Base-by-base conservation (phyloP, 495 filamentous ascomycete species). In the Amniculicola lignicola region DNA sequence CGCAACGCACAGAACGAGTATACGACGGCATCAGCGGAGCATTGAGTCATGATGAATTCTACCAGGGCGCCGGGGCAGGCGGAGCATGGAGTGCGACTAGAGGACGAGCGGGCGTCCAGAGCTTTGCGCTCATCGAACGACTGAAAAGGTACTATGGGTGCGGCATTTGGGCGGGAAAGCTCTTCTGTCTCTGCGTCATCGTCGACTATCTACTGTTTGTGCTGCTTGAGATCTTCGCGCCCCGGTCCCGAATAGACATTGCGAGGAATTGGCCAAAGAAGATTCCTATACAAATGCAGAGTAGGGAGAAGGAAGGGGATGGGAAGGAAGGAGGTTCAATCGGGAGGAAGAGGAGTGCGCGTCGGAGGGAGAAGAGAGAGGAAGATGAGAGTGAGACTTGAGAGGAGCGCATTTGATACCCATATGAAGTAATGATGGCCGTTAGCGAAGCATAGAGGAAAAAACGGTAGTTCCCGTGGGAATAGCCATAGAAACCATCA, bases 141-240 rank as follows among this genome's bases (percentile, higher is more conserved):
- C 69, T 98, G 19, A 98, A 98, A 70, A 73, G 91, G 22, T 97
- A 98, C 65, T 98, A 97, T 65, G 93, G 93, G n/a, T 98, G 93
- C 65, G 93, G 93, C n/a, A 90, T 97, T 33, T 98, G 93, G 93
- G 93, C 93, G 9, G 93, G 93, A 6, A 98, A 98, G 71, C 71
- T 98, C 19, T 98, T 98, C 66, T 95, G 91, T 62, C 71, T 98
- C 1, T 96, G 90, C 55, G 91, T 92, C 14, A 83, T 96, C 56
- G 86, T 98, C 39, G 93, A 98, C 67, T 96, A 92, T 62, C 67
- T 98, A 56, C 75, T 98, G 42, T 95, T 87, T 57, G 76, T 94
- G 24, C 81, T 92, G 47, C 73, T 96, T 37, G 94, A 97, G 69
- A 80, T 94, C 71, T 86, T 82, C 73, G 91, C 84, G 51, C 94